Percentiles rank a stretch among this genome's conserved stretches.
These are phyloP conservation scores for Osmanthus fragrans DNA, from an alignment of 257 asterid genomes.

Conservation along the genomic window DNA sequence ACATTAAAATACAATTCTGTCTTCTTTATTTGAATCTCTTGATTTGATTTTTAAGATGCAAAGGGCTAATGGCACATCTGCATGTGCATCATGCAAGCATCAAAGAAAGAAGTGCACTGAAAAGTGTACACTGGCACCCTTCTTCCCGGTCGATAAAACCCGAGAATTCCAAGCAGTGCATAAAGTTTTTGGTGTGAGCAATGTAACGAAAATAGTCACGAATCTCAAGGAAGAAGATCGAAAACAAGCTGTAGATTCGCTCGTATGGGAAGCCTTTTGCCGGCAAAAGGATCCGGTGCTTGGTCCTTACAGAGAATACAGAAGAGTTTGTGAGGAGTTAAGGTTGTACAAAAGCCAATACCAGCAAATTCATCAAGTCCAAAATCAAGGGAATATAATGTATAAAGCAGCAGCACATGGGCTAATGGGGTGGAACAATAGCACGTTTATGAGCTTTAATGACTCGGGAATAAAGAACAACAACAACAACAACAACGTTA, in stretches of 20 bases:
- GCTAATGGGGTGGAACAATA: conserved; percentile 49
- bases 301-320: conserved; percentile 69
- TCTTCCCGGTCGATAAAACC: conserved; percentile 52
- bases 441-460: conserved; percentile 15
- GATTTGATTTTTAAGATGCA: conserved; percentile 28
- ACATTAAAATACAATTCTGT: background rate
- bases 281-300: conserved; percentile 59
- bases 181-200: conserved; percentile 82
- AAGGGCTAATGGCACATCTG: conserved; percentile 38
- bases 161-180: conserved; percentile 81
- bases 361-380: conserved; percentile 34
- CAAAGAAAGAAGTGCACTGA: conserved; percentile 84
- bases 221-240: conserved; percentile 54
- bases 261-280: conserved; percentile 81
- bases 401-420: conserved; percentile 40
- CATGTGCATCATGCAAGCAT: conserved; percentile 98
- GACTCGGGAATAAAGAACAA: background rate
- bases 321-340: conserved; percentile 55
- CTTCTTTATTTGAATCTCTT: background rate
- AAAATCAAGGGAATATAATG: conserved; percentile 35
- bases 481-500: conserved; percentile 1
- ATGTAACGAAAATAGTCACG: conserved; percentile 52
- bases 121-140: conserved; percentile 69
- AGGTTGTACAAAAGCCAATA: conserved; percentile 52
- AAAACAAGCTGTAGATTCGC: conserved; percentile 57